Percentiles rank a stretch among this genome's conserved stretches.
phyloP scores from a whole-genome alignment of 805 yeast genomes.

The Metschnikowia kofuensis region DNA sequence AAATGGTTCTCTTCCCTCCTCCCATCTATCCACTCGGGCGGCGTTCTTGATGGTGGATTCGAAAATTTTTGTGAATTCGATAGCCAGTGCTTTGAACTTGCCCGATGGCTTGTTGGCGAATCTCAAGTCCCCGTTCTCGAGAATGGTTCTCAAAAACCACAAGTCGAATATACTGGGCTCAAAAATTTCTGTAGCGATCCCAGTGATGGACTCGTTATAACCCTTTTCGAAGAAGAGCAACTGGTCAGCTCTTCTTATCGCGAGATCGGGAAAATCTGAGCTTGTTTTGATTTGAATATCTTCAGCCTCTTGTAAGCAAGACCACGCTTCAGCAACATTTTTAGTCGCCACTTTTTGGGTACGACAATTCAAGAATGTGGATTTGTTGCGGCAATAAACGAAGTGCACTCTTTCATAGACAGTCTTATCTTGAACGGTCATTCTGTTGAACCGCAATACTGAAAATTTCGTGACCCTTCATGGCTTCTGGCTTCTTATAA shows the following conservation, averaged over 20 bases:
- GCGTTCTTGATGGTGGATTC: conserved; percentile 48
- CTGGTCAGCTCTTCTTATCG: conserved; percentile 2
- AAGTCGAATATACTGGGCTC: conserved; percentile 24
- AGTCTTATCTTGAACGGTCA: conserved; percentile 21
- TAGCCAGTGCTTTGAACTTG: conserved; percentile 11
- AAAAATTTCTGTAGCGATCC: conserved; percentile 29
- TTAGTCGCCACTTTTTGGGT: conserved; percentile 10
- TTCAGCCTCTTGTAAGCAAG: conserved; percentile 5
- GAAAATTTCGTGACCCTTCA: neutral
- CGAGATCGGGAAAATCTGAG: conserved; percentile 1
- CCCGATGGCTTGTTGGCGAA: conserved; percentile 4
- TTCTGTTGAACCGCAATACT: conserved; percentile 4
- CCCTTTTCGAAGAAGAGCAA: conserved; percentile 23
- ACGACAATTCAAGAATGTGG: conserved; percentile 15
- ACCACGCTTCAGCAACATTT: conserved; percentile 9
- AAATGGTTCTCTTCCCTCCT: conserved; percentile 37
- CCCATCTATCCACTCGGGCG: conserved; percentile 49
- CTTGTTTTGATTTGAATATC: neutral
- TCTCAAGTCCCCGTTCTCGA: conserved; percentile 17
- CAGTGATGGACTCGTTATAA: conserved; percentile 19
- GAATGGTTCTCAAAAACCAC: conserved; percentile 33
- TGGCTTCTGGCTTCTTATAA: conserved; percentile 8
- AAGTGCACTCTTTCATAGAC: conserved; percentile 26
- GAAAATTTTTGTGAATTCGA: conserved; percentile 39
- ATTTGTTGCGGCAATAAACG: conserved; percentile 25